Evolutionary conservation across 768 basidiomycete species (phyloP).

Genomic region (Hypsizygus marmoreus): DNA sequence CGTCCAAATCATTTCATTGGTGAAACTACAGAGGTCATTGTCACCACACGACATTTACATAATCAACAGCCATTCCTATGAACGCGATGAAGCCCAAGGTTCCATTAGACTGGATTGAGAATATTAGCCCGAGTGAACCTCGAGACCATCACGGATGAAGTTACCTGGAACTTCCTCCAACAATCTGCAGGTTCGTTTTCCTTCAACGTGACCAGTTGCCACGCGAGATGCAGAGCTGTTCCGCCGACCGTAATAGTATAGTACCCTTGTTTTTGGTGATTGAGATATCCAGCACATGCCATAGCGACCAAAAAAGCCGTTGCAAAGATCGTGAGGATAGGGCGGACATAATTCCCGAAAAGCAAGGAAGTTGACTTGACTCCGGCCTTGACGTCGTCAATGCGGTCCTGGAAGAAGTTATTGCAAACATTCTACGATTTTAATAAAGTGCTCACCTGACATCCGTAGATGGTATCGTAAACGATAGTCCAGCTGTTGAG

Average conservation of each 20-base stretch:
- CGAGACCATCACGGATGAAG: background rate
- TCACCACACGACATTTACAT: too few species aligned
- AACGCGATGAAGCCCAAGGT: background rate
- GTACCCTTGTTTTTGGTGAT: slow-evolving; percentile 37
- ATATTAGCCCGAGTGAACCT: background rate
- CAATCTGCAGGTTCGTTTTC: slow-evolving; percentile 5
- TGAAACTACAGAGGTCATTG: too few species aligned
- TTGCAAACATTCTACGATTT: slow-evolving; percentile 42
- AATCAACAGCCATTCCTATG: background rate
- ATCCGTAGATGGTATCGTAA: slow-evolving; percentile 15
- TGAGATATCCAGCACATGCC: slow-evolving; percentile 34
- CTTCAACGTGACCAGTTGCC: slow-evolving; percentile 11
- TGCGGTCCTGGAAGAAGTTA: slow-evolving; percentile 58
- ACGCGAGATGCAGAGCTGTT: slow-evolving; percentile 4
- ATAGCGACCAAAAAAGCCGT: slow-evolving; percentile 40
- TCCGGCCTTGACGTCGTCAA: slow-evolving; percentile 54
- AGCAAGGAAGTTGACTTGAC: slow-evolving; percentile 60
- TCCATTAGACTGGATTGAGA: slow-evolving; percentile 5
- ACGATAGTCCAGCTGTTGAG: slow-evolving; percentile 12
- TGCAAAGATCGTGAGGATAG: slow-evolving; percentile 44
- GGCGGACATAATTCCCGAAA: slow-evolving; percentile 44
- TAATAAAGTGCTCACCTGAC: slow-evolving; percentile 7
- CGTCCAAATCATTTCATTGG: too few species aligned
- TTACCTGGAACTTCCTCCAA: slow-evolving; percentile 9
- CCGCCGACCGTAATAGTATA: slow-evolving; percentile 26